Evolutionary conservation across 192 early-diverging fungal genomes (phyloP).

Genomic region (Diversispora eburnea): DNA sequence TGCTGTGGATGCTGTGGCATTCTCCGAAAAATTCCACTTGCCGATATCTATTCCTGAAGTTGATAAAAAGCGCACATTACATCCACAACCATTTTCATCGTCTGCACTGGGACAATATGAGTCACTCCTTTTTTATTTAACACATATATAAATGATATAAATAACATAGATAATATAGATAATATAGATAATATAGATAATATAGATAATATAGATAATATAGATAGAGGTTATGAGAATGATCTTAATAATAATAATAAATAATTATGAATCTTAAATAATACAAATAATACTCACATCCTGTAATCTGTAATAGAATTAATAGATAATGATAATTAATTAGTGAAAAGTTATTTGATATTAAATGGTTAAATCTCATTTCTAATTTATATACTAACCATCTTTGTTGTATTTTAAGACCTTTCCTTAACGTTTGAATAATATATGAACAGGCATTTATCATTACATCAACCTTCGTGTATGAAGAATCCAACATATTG

Average conservation of each 20-base stretch:
- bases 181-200: background rate
- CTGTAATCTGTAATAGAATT: too few relatives aligned
- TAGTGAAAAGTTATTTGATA: too few relatives aligned
- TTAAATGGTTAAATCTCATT: too few relatives aligned
- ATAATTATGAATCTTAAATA: too few relatives aligned
- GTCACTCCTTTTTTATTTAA: slow-evolving; percentile 14
- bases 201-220: too few relatives aligned
- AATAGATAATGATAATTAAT: too few relatives aligned
- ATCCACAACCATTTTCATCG: slow-evolving; percentile 26
- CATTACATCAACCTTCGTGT: slow-evolving; percentile 30
- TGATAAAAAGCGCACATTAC: slow-evolving; percentile 28
- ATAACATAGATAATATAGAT: slow-evolving; percentile 24
- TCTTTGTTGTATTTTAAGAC: slow-evolving; percentile 26
- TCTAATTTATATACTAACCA: slow-evolving; percentile 24
- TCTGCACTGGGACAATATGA: slow-evolving; percentile 26
- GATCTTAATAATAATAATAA: too few relatives aligned
- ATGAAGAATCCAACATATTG: slow-evolving; percentile 27
- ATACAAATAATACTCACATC: too few relatives aligned
- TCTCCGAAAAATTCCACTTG: slow-evolving; percentile 26
- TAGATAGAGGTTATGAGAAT: too few relatives aligned
- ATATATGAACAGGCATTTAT: slow-evolving; percentile 30
- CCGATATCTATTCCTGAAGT: slow-evolving; percentile 26
- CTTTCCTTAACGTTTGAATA: slow-evolving; percentile 21
- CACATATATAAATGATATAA: background rate
- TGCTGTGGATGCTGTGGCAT: background rate